Conservation (phyloP, 2,329 filamentous ascomycete species). For the Microascus cirrosus region DNA sequence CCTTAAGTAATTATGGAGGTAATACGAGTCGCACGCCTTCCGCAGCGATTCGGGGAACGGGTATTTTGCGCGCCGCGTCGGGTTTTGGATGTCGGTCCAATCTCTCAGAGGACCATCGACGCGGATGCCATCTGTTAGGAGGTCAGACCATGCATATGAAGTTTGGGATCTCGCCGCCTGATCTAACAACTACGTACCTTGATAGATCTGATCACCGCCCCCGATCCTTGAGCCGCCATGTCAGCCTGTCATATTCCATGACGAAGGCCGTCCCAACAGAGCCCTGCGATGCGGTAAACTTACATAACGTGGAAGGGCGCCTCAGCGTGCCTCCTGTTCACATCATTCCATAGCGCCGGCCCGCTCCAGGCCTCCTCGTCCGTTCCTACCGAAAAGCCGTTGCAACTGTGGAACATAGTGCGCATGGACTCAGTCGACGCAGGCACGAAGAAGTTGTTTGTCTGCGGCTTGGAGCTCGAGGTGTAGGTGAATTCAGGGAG, state of each 20-base stretch:
- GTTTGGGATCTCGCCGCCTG: no score
- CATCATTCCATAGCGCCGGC: conserved; percentile 90
- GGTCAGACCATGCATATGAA: no score
- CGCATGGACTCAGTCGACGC: conserved; percentile 81
- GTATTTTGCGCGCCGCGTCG: conserved; percentile 66
- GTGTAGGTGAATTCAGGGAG: conserved; percentile 56
- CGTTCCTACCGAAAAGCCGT: conserved; percentile 85
- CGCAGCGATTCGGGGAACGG: conserved; percentile 72
- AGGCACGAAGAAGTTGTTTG: conserved; percentile 76
- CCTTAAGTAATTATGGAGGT: conserved; percentile 77
- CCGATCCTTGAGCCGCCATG: conserved; percentile 41
- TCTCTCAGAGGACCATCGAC: conserved; percentile 68
- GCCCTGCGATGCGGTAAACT: conserved; percentile 10
- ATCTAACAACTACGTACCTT: conserved; percentile 22
- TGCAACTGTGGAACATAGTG: conserved; percentile 97
- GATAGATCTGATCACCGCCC: conserved; percentile 94
- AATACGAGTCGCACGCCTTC: conserved; percentile 78
- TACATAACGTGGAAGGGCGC: conserved; percentile 85
- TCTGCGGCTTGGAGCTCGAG: conserved; percentile 40
- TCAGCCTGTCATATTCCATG: not conserved
- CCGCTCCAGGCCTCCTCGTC: conserved; percentile 81
- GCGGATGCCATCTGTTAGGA: conserved; percentile 62
- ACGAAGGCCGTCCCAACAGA: not conserved
- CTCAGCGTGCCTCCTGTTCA: conserved; percentile 67
- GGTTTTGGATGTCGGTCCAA: conserved; percentile 80